Conservation (phyloP, 306 rosid species). For the Fragaria iinumae region DNA sequence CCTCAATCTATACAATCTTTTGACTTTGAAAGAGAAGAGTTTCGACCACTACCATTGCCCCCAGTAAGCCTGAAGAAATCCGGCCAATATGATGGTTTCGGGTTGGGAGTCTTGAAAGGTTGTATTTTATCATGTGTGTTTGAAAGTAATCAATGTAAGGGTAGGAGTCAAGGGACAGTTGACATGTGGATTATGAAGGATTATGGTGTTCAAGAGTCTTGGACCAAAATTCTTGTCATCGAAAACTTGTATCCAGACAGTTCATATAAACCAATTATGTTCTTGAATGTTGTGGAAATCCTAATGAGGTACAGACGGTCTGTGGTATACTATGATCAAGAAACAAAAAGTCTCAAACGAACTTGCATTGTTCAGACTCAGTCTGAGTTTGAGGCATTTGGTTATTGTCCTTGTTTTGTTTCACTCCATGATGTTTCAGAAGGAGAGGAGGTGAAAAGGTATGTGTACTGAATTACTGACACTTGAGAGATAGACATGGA, state of each 20-base stretch:
- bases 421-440: conserved; percentile 9
- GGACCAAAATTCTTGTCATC: conserved; percentile 11
- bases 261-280: too few species aligned
- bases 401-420: conserved; percentile 10
- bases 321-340: not conserved
- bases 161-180: too few species aligned
- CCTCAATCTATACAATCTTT: not conserved
- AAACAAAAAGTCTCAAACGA: not conserved
- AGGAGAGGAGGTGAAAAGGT: conserved; percentile 14
- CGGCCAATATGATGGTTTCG: too few species aligned
- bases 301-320: not conserved
- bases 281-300: conserved; percentile 11
- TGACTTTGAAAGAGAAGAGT: conserved; percentile 9
- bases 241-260: not conserved
- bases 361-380: not conserved
- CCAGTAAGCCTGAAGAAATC: too few species aligned
- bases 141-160: not conserved
- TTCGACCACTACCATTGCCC: not conserved
- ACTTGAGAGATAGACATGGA: not conserved
- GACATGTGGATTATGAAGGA: conserved; percentile 27
- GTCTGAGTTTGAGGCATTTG: not conserved
- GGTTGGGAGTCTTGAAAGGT: conserved; percentile 13
- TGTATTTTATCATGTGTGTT: not conserved
- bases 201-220: conserved; percentile 20
- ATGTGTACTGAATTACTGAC: not conserved